These are phyloP conservation scores for Pseudocercospora pini-densiflorae DNA, from an alignment of 2,329 filamentous ascomycete genomes.

Conservation along the genomic window DNA sequence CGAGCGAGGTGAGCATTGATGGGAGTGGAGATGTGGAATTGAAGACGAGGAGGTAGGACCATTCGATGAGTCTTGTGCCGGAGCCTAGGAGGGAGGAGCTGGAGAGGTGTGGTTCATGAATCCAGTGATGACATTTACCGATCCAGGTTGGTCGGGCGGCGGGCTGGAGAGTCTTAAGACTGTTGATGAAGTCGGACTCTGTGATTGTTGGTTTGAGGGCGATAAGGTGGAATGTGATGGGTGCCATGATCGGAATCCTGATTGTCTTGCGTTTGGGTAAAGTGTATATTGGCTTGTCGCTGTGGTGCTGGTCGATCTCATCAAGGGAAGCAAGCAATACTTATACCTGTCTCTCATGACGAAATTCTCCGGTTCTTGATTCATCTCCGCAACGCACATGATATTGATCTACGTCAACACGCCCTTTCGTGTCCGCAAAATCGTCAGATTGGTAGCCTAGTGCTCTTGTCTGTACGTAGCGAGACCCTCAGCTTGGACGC, in stretches of 20 bases:
- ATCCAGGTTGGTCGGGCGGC: conserved; percentile 21
- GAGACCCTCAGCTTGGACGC: no score
- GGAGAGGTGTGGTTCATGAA: conserved; percentile 26
- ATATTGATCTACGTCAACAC: neutral
- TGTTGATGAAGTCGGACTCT: conserved; percentile 15
- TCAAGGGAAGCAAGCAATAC: neutral
- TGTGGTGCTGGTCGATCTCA: no score
- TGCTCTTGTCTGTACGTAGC: neutral
- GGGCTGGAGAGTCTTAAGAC: conserved; percentile 3
- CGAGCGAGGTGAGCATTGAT: neutral
- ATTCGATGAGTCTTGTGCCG: conserved; percentile 16
- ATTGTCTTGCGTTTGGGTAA: neutral
- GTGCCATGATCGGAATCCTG: conserved; percentile 21
- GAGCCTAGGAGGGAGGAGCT: conserved; percentile 20
- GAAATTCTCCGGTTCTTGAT: neutral
- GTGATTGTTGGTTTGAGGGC: neutral
- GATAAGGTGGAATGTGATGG: conserved; percentile 30
- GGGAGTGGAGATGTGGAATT: neutral
- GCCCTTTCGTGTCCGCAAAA: neutral
- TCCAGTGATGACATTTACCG: conserved; percentile 32
- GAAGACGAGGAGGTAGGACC: conserved; percentile 28
- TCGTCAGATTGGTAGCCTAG: neutral
- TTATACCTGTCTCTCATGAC: neutral
- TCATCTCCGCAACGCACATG: no score
- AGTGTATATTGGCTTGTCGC: neutral